Evolutionary conservation across 768 basidiomycete genomes (phyloP).

Genomic region (Auriculariales sp.): DNA sequence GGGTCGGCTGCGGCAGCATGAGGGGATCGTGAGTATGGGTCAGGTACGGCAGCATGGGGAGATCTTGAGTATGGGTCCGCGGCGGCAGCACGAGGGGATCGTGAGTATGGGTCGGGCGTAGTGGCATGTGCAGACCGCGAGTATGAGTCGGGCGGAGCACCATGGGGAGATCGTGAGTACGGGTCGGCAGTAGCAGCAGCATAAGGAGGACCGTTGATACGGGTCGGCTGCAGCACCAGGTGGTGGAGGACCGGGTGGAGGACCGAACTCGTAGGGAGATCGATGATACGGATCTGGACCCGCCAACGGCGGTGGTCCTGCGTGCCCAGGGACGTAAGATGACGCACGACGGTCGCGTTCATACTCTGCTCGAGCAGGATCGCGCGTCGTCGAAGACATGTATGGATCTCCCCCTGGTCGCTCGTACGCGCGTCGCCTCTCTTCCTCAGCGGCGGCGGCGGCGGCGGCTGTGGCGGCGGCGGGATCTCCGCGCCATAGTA

Average conservation of each 20-base stretch:
- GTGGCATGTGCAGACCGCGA: not conserved
- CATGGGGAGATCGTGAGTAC: not conserved
- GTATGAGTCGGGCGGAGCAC: not conserved
- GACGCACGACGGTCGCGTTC: too few relatives aligned
- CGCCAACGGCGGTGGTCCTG: too few relatives aligned
- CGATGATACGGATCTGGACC: too few relatives aligned
- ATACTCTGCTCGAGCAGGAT: too few relatives aligned
- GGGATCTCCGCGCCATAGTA: too few relatives aligned
- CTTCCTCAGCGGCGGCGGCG: too few relatives aligned
- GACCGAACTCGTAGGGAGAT: not conserved
- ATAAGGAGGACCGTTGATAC: not conserved
- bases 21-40: not conserved
- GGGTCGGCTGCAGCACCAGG: not conserved
- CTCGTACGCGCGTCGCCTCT: too few relatives aligned
- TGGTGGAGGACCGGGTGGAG: not conserved
- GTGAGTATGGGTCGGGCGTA: not conserved
- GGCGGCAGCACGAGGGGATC: not conserved
- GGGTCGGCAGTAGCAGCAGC: not conserved
- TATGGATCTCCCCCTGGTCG: too few relatives aligned
- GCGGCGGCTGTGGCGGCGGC: too few relatives aligned
- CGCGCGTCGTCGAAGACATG: too few relatives aligned
- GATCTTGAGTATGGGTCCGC: not conserved
- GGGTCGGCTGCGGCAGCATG: not conserved
- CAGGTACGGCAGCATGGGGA: not conserved
- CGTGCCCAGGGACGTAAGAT: too few relatives aligned